These are phyloP conservation scores for Orbilia quercus DNA, from an alignment of 2,329 filamentous ascomycete genomes.

Conservation along the genomic window DNA sequence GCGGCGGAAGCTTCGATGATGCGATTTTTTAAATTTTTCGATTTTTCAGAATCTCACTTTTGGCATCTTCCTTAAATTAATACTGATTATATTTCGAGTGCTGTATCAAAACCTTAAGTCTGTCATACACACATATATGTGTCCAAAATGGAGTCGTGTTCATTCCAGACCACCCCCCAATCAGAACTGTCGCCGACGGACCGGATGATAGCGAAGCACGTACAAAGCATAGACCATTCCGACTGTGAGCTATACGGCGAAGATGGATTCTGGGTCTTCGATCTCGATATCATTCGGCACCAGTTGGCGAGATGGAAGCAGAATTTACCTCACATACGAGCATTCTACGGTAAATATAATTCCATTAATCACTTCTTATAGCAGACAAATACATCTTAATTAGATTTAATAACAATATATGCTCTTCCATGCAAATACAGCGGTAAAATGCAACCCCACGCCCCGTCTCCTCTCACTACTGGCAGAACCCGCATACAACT, in stretches of 20 bases:
- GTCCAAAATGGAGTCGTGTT: not conserved
- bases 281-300: constrained; percentile 26
- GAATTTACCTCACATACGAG: constrained; percentile 22
- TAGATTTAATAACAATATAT: no score
- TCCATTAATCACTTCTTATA: not conserved
- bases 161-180: not conserved
- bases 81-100: no score
- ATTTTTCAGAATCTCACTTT: no score
- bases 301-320: constrained; percentile 36
- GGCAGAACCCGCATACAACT: constrained; percentile 1
- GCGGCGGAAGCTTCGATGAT: no score
- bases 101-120: not conserved
- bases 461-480: constrained; percentile 32
- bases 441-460: constrained; percentile 48
- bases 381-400: no score
- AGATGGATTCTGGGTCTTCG: constrained; percentile 50
- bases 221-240: constrained; percentile 10
- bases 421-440: constrained; percentile 1
- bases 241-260: constrained; percentile 38
- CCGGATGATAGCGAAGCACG: constrained; percentile 21
- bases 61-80: no score
- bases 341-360: constrained; percentile 42
- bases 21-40: no score
- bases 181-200: constrained; percentile 17
- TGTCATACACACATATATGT: not conserved